Conservation (phyloP, 1,139 yeast species). For the Magnusiomyces paraingens region DNA sequence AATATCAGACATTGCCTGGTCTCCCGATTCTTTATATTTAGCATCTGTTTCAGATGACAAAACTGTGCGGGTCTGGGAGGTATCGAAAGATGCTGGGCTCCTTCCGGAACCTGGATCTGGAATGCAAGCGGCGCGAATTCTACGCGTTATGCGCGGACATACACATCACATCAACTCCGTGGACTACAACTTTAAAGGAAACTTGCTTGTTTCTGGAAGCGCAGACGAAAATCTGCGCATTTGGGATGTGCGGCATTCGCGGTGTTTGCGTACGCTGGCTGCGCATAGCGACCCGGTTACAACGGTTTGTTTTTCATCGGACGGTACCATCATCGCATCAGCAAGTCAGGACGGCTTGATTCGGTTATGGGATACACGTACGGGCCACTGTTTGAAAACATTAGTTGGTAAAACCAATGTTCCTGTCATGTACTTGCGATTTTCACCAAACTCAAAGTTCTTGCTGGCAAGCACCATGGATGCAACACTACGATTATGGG, state of each 20-base stretch:
- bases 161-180: constrained; percentile 77
- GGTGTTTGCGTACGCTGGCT: constrained; percentile 68
- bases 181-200: constrained; percentile 69
- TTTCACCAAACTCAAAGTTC: constrained; percentile 79
- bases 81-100: constrained; percentile 25
- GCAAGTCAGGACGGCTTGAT: constrained; percentile 89
- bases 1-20: constrained; percentile 64
- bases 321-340: constrained; percentile 76
- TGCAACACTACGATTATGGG: constrained; percentile 72
- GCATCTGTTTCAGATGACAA: constrained; percentile 88
- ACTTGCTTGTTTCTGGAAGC: constrained; percentile 72
- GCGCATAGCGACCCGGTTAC: constrained; percentile 94
- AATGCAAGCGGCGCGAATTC: constrained; percentile 39
- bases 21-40: constrained; percentile 64
- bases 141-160: constrained; percentile 67
- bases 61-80: constrained; percentile 70
- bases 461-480: constrained; percentile 76
- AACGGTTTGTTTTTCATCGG: constrained; percentile 64
- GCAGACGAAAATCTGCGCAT: constrained; percentile 86
- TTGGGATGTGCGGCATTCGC: constrained; percentile 79
- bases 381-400: constrained; percentile 90
- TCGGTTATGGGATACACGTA: constrained; percentile 75
- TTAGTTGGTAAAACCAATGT: constrained; percentile 47
- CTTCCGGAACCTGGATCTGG: background rate
- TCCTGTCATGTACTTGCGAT: constrained; percentile 59